phyloP scores from a whole-genome alignment of 1,284 basidiomycete genomes.

The Schizophyllum commune region DNA sequence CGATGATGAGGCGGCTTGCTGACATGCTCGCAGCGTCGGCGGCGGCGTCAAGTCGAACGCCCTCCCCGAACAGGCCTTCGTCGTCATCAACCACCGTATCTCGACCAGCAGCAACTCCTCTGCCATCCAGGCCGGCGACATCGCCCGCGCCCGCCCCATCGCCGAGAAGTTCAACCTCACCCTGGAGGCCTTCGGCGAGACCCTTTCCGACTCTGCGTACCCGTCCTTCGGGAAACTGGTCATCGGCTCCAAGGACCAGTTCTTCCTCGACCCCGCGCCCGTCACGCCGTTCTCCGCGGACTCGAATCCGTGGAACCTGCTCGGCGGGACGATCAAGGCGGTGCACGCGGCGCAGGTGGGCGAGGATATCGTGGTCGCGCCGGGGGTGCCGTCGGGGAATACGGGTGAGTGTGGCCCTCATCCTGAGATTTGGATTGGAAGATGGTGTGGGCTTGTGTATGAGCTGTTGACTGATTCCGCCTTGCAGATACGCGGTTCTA shows the following conservation, averaged over 20 bases:
- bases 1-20: too few relatives aligned
- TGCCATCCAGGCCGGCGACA: slow-evolving; percentile 33
- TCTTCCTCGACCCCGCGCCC: slow-evolving; percentile 48
- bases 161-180: slow-evolving; percentile 37
- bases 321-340: slow-evolving; percentile 40
- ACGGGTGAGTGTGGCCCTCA: slow-evolving; percentile 21
- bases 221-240: slow-evolving; percentile 28
- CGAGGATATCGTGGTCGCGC: slow-evolving; percentile 23
- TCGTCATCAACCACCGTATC: slow-evolving; percentile 4
- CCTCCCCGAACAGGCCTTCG: slow-evolving; percentile 2
- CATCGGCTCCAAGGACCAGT: slow-evolving; percentile 36
- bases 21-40: neutral
- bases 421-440: too few relatives aligned
- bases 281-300: slow-evolving; percentile 26
- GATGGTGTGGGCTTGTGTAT: too few relatives aligned
- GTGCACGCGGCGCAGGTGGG: slow-evolving; percentile 20
- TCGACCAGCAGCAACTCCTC: slow-evolving; percentile 28
- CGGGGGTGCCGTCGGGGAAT: slow-evolving; percentile 31
- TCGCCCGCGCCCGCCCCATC: slow-evolving; percentile 29
- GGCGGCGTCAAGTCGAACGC: slow-evolving; percentile 2
- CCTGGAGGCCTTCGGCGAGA: slow-evolving; percentile 34
- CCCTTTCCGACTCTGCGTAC: slow-evolving; percentile 18
- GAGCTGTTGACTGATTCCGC: neutral
- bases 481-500: slow-evolving; percentile 41
- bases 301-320: slow-evolving; percentile 26